A percentile compares a stretch with the other conserved stretches of the same genome.
Conservation (phyloP, 176 grass and related monocot genomes). For the Raddia guianensis region DNA sequence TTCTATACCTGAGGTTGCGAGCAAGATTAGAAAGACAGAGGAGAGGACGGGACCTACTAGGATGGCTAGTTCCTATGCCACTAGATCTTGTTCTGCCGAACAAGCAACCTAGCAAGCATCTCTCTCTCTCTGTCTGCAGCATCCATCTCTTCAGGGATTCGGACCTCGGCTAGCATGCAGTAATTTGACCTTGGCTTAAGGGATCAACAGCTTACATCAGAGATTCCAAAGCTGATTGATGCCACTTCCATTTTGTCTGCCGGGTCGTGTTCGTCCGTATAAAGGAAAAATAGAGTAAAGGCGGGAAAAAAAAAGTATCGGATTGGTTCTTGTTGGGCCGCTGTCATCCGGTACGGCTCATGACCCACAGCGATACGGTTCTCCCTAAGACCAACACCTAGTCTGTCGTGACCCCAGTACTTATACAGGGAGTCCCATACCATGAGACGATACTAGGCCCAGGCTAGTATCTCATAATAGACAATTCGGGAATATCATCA, state of each 20-base stretch:
- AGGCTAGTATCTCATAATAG: no score
- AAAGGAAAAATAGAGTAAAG: neutral
- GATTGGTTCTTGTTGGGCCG: no score
- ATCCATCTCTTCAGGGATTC: neutral
- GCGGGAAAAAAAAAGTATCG: no score
- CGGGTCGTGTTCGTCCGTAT: neutral
- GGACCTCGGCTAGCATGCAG: neutral
- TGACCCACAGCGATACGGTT: no score
- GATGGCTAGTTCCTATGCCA: conserved; percentile 27
- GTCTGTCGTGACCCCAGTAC: no score
- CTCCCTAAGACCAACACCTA: no score
- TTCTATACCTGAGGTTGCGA: conserved; percentile 2
- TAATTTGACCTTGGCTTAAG: conserved; percentile 12
- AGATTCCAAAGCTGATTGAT: conserved; percentile 46
- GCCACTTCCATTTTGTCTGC: conserved; percentile 43
- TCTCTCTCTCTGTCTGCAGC: neutral
- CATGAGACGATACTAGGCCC: no score
- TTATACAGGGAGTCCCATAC: no score
- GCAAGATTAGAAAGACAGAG: conserved; percentile 46
- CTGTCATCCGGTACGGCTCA: no score
- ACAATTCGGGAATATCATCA: no score
- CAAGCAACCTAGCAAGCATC: neutral
- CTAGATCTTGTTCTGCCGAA: conserved; percentile 35
- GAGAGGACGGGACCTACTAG: neutral
- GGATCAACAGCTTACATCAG: neutral